Percentiles rank a stretch among this genome's conserved stretches.
These are phyloP conservation scores for Leccinum arenicola DNA, from an alignment of 768 basidiomycete species.

Conservation along the genomic window DNA sequence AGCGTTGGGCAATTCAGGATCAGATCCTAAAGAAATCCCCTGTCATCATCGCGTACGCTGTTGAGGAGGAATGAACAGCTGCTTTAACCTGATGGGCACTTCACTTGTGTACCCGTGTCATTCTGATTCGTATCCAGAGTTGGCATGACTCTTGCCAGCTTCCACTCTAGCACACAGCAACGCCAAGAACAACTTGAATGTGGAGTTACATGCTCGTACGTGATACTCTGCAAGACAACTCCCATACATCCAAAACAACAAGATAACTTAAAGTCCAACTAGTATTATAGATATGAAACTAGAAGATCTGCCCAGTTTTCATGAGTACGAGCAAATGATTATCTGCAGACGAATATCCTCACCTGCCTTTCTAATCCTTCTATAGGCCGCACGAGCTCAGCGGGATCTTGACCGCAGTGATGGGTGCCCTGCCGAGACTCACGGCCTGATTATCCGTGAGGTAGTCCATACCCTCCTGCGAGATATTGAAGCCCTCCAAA, in stretches of 20 bases:
- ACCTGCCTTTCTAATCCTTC: background rate
- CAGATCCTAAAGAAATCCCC: background rate
- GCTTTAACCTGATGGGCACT: background rate
- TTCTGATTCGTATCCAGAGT: background rate
- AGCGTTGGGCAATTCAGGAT: background rate
- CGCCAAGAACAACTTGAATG: background rate
- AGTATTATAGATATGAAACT: background rate
- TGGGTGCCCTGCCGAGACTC: conserved; percentile 25
- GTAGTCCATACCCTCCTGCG: conserved; percentile 34
- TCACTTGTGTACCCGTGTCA: background rate
- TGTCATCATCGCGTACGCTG: background rate
- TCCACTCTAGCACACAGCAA: no score
- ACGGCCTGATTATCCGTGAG: conserved; percentile 32
- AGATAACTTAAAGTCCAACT: background rate
- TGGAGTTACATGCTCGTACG: background rate
- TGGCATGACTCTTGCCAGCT: background rate
- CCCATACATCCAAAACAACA: background rate
- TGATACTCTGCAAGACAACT: background rate
- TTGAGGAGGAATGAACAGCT: background rate
- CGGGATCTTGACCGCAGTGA: conserved; percentile 21
- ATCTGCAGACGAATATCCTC: background rate
- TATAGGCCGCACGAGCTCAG: conserved; percentile 12
- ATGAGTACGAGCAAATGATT: background rate
- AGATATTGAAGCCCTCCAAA: conserved; percentile 35
- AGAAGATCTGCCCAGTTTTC: background rate